A percentile compares a stretch with the other conserved stretches of the same genome.
phyloP scores from a whole-genome alignment of 2,329 filamentous ascomycete species.

The Biscogniauxia sp. region DNA sequence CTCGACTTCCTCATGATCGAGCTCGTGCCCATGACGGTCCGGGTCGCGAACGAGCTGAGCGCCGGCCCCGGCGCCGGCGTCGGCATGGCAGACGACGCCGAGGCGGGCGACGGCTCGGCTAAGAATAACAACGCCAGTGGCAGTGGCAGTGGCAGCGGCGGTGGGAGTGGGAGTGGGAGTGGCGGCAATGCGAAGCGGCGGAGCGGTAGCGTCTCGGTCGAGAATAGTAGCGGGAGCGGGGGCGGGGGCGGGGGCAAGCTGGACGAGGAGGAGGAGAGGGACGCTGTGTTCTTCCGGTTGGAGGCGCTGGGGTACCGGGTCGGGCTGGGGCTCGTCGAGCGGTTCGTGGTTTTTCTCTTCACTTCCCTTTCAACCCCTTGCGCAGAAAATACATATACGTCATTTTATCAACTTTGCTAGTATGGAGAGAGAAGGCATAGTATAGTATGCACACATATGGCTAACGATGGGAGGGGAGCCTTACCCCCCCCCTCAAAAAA shows the following conservation, averaged over 20 bases:
- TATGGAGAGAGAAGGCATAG: no score
- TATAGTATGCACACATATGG: no score
- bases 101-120: neutral
- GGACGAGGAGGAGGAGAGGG: constrained; percentile 78
- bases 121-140: neutral
- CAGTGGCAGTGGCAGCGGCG: neutral
- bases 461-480: no score
- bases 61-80: constrained; percentile 30
- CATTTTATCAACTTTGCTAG: no score
- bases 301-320: constrained; percentile 88
- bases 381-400: neutral
- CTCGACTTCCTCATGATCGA: constrained; percentile 96
- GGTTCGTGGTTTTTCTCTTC: constrained; percentile 51
- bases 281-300: constrained; percentile 80
- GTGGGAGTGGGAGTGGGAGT: neutral
- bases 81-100: neutral
- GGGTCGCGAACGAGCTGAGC: constrained; percentile 73
- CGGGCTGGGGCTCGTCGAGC: constrained; percentile 85
- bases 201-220: constrained; percentile 5
- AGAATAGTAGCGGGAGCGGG: neutral
- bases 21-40: constrained; percentile 89
- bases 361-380: neutral
- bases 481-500: no score
- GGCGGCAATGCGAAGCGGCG: constrained; percentile 4
- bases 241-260: constrained; percentile 27